These are phyloP conservation scores for Trebouxia sp. DNA, from an alignment of 139 green algal species.

Conservation along the genomic window DNA sequence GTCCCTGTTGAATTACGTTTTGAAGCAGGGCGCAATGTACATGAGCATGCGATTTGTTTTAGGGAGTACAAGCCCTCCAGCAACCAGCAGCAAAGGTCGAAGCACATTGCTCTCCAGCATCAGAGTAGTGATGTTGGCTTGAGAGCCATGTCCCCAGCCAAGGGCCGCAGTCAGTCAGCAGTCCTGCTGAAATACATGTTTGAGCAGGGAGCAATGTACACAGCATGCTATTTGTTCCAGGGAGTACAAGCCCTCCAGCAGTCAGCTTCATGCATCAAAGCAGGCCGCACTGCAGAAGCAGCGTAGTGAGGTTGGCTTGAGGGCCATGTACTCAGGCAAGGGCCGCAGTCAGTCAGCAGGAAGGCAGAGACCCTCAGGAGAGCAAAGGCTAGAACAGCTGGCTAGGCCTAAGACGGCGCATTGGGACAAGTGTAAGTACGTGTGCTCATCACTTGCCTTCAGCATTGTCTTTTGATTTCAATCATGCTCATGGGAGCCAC, in stretches of 20 bases:
- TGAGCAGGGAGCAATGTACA: not conserved
- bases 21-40: no score
- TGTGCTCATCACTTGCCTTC: not conserved
- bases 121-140: no score
- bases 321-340: not conserved
- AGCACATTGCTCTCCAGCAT: no score
- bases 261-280: not conserved
- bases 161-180: slow-evolving; percentile 10
- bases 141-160: no score
- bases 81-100: no score
- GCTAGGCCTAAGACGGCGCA: slow-evolving; percentile 36
- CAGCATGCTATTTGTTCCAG: not conserved
- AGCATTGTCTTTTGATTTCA: no score
- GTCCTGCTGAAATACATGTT: not conserved
- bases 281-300: slow-evolving; percentile 14
- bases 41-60: no score
- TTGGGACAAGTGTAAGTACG: slow-evolving; percentile 38
- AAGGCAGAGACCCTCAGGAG: slow-evolving; percentile 7
- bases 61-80: no score
- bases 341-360: slow-evolving; percentile 16
- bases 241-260: slow-evolving; percentile 31
- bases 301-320: not conserved
- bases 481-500: not conserved
- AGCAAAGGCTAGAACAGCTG: slow-evolving; percentile 30
- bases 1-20: no score